Evolutionary conservation across 2,329 filamentous ascomycete genomes (phyloP).

Genomic region (Calcarisporium arbuscula): DNA sequence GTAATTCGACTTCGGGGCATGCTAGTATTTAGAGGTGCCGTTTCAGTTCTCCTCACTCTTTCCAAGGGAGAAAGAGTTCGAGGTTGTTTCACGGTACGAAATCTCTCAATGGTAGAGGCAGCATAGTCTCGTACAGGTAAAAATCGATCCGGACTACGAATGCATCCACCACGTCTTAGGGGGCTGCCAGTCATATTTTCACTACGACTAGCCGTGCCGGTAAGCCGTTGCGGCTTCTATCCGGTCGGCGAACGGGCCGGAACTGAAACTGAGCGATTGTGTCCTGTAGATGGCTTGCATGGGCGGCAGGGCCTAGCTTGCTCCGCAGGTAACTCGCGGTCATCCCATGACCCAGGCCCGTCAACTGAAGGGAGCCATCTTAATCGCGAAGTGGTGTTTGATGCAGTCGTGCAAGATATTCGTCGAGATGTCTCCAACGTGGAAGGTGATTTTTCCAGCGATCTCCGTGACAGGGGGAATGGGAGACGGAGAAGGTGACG

Average conservation of each 20-base stretch:
- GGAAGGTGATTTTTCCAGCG: no score
- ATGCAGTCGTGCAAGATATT: not conserved
- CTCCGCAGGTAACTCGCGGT: constrained; percentile 1
- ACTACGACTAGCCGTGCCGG: not conserved
- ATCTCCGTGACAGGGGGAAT: no score
- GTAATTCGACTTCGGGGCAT: constrained; percentile 21
- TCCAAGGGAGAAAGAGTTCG: constrained; percentile 37
- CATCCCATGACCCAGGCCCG: constrained; percentile 7
- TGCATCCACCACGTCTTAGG: constrained; percentile 3
- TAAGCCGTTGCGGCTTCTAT: constrained; percentile 6
- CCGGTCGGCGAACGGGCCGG: constrained; percentile 1
- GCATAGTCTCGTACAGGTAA: constrained; percentile 35
- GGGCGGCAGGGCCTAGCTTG: not conserved
- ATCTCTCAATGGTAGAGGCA: constrained; percentile 34
- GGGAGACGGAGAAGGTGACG: constrained; percentile 3
- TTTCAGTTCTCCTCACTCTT: constrained; percentile 35
- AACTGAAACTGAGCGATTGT: constrained; percentile 1
- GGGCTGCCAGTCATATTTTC: constrained; percentile 8
- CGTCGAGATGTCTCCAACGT: not conserved
- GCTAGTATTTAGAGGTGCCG: constrained; percentile 36
- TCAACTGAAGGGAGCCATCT: constrained; percentile 2
- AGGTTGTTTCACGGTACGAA: constrained; percentile 36
- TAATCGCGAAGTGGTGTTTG: not conserved
- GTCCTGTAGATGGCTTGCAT: no score
- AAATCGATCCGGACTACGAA: constrained; percentile 40